Base-by-base conservation (phyloP, 306 rosid genomes). In the Acacia melanoxylon region DNA sequence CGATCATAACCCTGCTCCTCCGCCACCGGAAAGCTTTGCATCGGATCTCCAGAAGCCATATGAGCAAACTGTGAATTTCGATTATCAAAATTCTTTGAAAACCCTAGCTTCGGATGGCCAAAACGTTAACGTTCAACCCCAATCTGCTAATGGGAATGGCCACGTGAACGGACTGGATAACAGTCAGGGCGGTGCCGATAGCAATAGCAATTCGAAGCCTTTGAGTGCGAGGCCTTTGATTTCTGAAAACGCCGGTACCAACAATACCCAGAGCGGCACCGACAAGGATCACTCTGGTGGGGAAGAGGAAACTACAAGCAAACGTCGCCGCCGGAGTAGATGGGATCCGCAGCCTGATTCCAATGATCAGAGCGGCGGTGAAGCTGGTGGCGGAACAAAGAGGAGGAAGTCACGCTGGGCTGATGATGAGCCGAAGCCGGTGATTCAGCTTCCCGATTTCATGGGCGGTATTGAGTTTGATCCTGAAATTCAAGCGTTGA, bases 321-420 rank as follows among this genome's bases (percentile, higher is more conserved):
- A 86, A 54, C 93, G 98, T 0, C 90, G 96, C 9, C 93, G 97
- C 0, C 89, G 98, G 1, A 95, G 99, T 74, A 89, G 99, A 1
- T 95, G 99, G 99, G 99, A 95, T 16, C 99, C 99, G 7, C 99
- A 93, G 75, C 99, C 98, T 0, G 99, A 95, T 29, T 81, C 92
- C 9, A 93, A 92, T 29, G 90, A 86, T 14, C 92, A 86, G 89
- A 89, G 79, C 9, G 92, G 92, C 0, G 88, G 83, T 4, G 99
- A 90, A 19, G 25, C 87, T 0, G 99, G 97, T 1, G 40, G 85
- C 13, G 95, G 96, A 5, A 41, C 94, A 17, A 82, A 87, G 87
- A 95, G 89, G 93, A 82, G 98, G 90, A 95, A 89, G 87, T 93
- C 98, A 0, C 88, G 99, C 8, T 95, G 99, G 99, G 99, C 98